phyloP scores from a whole-genome alignment of 768 basidiomycete genomes.

The Mycena vitilis region DNA sequence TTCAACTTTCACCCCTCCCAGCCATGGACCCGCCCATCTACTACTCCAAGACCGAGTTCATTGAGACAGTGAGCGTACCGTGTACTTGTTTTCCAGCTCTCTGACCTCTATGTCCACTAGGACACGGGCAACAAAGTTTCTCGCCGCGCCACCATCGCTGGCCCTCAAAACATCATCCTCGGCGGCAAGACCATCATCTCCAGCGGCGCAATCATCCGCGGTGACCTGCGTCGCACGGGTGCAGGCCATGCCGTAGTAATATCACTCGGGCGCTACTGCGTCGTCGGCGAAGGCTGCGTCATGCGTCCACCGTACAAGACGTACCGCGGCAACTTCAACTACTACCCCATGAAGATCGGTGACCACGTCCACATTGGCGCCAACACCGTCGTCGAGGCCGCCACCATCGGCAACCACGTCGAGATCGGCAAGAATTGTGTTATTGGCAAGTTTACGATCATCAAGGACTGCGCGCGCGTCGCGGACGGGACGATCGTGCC shows the following conservation, averaged over 20 bases:
- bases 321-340: slow-evolving; percentile 92
- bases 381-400: slow-evolving; percentile 91
- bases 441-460: slow-evolving; percentile 95
- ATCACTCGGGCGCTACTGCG: slow-evolving; percentile 91
- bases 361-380: slow-evolving; percentile 96
- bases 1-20: background rate
- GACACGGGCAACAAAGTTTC: slow-evolving; percentile 98
- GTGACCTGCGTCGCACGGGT: slow-evolving; percentile 90
- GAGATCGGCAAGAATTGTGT: slow-evolving; percentile 96
- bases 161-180: slow-evolving; percentile 96
- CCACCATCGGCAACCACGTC: slow-evolving; percentile 92
- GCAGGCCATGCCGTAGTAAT: slow-evolving; percentile 95
- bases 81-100: background rate
- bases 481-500: slow-evolving; percentile 92
- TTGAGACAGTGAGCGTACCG: slow-evolving; percentile 77
- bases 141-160: slow-evolving; percentile 89
- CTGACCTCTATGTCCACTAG: slow-evolving; percentile 50
- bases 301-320: slow-evolving; percentile 93
- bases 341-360: slow-evolving; percentile 97
- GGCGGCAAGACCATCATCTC: slow-evolving; percentile 98
- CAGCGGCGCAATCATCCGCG: slow-evolving; percentile 89
- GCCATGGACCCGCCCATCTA: slow-evolving; percentile 79
- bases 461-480: slow-evolving; percentile 94
- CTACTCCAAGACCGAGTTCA: slow-evolving; percentile 87
- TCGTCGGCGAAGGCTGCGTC: slow-evolving; percentile 89